phyloP scores from a whole-genome alignment of 768 basidiomycete genomes.

The Phaeolepiota aurea region DNA sequence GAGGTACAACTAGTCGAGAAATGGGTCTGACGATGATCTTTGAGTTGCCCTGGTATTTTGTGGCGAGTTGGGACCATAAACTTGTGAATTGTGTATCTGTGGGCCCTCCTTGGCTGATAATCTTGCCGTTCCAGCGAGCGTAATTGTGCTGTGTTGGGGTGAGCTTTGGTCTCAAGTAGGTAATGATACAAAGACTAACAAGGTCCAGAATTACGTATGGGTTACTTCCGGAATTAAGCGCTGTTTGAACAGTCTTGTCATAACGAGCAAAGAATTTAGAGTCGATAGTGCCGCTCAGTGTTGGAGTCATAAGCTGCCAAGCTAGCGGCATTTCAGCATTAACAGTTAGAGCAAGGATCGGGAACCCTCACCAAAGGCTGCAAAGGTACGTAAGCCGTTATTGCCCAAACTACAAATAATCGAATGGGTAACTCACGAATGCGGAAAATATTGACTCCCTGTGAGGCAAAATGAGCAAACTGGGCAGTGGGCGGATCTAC shows the following conservation, averaged over 20 bases:
- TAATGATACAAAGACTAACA: constrained; percentile 14
- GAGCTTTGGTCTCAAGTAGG: not conserved
- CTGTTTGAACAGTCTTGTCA: constrained; percentile 40
- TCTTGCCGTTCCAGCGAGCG: constrained; percentile 46
- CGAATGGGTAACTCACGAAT: constrained; percentile 14
- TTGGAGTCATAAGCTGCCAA: constrained; percentile 45
- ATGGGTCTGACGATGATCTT: constrained; percentile 29
- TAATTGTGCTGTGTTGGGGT: constrained; percentile 40
- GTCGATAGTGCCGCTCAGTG: constrained; percentile 38
- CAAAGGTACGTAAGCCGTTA: not conserved
- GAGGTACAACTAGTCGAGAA: not conserved
- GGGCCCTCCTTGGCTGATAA: constrained; percentile 54
- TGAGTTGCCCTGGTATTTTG: constrained; percentile 31
- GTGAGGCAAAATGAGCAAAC: constrained; percentile 36
- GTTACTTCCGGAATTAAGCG: constrained; percentile 27
- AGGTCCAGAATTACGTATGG: constrained; percentile 45
- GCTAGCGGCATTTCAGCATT: constrained; percentile 18
- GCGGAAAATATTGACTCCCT: constrained; percentile 43
- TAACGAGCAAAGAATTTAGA: constrained; percentile 34
- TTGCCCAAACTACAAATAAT: not conserved
- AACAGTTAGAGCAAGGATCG: constrained; percentile 7
- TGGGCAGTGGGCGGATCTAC: constrained; percentile 32
- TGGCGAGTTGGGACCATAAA: constrained; percentile 45
- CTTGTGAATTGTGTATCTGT: constrained; percentile 40
- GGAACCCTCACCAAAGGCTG: constrained; percentile 23